Conservation (phyloP, 2,329 filamentous ascomycete genomes). For the Emydomyces testavorans region DNA sequence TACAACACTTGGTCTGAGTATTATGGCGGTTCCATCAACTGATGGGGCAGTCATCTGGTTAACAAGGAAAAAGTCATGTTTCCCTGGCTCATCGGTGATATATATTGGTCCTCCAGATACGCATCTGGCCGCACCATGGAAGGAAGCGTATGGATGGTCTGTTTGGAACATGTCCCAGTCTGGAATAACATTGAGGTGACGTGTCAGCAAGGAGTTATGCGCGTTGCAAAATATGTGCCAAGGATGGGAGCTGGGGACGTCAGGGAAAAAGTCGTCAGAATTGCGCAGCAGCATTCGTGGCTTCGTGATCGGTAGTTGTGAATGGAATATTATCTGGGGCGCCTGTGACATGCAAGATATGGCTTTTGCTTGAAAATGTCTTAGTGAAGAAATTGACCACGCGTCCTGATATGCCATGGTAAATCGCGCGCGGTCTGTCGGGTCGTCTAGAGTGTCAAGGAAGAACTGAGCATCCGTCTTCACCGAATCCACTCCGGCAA, state of each 20-base stretch:
- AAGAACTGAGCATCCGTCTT: constrained; percentile 93
- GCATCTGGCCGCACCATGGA: constrained; percentile 82
- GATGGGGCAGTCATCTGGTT: constrained; percentile 69
- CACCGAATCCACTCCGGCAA: constrained; percentile 67
- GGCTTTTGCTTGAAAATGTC: constrained; percentile 62
- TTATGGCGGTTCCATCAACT: constrained; percentile 59
- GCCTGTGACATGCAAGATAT: constrained; percentile 94
- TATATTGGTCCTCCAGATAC: constrained; percentile 87
- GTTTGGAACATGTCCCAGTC: constrained; percentile 74
- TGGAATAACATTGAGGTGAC: constrained; percentile 74
- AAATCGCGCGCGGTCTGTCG: constrained; percentile 58
- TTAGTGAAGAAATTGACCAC: constrained; percentile 67
- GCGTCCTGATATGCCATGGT: constrained; percentile 70
- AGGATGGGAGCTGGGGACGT: constrained; percentile 65
- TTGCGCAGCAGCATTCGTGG: constrained; percentile 68
- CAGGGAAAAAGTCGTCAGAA: constrained; percentile 82
- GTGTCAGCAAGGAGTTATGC: constrained; percentile 71
- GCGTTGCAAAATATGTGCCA: constrained; percentile 97
- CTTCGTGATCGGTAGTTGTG: constrained; percentile 64
- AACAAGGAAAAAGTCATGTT: constrained; percentile 66
- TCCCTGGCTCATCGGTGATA: constrained; percentile 78
- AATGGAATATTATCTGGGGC: constrained; percentile 75
- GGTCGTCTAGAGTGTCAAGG: constrained; percentile 60
- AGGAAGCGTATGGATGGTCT: constrained; percentile 57
- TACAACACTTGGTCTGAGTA: constrained; percentile 64